Evolutionary conservation across 2,329 filamentous ascomycete genomes (phyloP).

Genomic region (Neonectria coccinea): DNA sequence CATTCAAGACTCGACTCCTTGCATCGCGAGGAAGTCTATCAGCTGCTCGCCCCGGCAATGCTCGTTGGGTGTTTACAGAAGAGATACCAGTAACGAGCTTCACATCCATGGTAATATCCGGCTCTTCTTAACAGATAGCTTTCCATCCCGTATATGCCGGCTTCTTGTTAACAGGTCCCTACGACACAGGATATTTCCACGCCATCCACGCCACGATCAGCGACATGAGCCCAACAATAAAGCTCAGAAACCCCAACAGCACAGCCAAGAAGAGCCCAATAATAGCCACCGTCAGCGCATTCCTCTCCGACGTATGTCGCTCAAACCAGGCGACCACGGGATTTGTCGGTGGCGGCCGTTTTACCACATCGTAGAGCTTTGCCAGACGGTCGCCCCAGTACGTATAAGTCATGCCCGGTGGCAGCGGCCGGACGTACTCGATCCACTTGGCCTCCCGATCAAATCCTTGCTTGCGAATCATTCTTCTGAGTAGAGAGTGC

Average conservation of each 20-base stretch:
- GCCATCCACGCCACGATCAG: background rate
- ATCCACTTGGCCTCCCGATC: background rate
- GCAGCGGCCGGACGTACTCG: background rate
- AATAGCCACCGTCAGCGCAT: constrained; percentile 21
- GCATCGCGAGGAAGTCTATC: too few relatives aligned
- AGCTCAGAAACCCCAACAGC: constrained; percentile 10
- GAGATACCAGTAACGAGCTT: too few relatives aligned
- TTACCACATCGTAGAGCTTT: background rate
- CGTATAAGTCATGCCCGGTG: background rate
- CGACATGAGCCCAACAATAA: constrained; percentile 11
- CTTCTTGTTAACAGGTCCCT: background rate
- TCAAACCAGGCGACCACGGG: constrained; percentile 10
- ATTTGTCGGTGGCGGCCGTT: background rate
- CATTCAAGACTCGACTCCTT: too few relatives aligned
- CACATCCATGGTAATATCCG: too few relatives aligned
- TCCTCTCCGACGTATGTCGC: background rate
- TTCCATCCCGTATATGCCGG: background rate
- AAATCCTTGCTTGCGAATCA: constrained; percentile 5
- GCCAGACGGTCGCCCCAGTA: constrained; percentile 10
- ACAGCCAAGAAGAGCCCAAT: constrained; percentile 8
- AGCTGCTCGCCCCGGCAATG: too few relatives aligned
- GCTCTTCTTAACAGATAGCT: too few relatives aligned
- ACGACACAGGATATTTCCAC: background rate
- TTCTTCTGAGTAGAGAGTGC: background rate
- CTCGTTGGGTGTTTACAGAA: too few relatives aligned